Conservation (phyloP, 2,329 filamentous ascomycete genomes). For the Ilyonectria robusta region DNA sequence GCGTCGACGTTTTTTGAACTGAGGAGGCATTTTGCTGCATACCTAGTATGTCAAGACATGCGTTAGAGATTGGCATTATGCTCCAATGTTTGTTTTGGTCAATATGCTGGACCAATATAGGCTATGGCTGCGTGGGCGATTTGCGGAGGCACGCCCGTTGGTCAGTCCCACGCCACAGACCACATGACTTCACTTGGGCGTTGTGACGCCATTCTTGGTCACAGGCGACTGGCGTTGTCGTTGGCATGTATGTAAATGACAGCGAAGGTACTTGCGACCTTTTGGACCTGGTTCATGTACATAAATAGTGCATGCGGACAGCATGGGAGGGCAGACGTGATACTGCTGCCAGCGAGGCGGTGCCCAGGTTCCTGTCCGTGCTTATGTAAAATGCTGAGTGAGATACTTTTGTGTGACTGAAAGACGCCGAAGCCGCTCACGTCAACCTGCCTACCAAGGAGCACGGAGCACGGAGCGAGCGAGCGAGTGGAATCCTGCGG, state of each 20-base stretch:
- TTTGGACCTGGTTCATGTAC: conserved; percentile 27
- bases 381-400: conserved; percentile 33
- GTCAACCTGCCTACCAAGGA: conserved; percentile 12
- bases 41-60: not conserved
- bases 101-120: not conserved
- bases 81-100: not conserved
- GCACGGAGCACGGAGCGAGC: not conserved
- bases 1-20: not conserved
- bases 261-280: conserved; percentile 29
- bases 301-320: conserved; percentile 17
- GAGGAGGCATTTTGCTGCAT: not conserved
- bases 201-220: conserved; percentile 47
- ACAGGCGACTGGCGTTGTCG: conserved; percentile 39
- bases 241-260: conserved; percentile 23
- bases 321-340: conserved; percentile 11
- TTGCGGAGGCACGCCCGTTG: conserved; percentile 15
- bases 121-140: conserved; percentile 8
- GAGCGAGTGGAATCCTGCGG: conserved; percentile 3
- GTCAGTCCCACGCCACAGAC: conserved; percentile 29
- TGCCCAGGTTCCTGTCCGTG: conserved; percentile 6
- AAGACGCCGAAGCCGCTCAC: conserved; percentile 22
- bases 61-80: conserved; percentile 25
- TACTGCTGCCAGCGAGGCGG: conserved; percentile 3
- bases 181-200: conserved; percentile 48
- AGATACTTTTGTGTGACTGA: conserved; percentile 22